These are phyloP conservation scores for Talinum fruticosum DNA, from an alignment of 148 eudicot genomes.

Conservation along the genomic window DNA sequence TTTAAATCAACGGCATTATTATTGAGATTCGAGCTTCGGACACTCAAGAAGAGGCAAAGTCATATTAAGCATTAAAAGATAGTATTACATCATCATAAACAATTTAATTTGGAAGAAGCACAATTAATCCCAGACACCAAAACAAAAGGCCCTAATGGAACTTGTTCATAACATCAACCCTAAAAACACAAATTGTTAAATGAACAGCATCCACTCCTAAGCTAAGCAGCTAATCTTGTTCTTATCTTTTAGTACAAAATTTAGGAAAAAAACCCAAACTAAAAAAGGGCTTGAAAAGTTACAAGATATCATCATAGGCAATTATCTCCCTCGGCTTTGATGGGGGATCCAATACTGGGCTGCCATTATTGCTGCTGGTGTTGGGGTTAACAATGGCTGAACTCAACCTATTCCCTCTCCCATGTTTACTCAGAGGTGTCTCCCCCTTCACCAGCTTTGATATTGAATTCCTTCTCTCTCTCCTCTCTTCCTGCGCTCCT, in stretches of 20 bases:
- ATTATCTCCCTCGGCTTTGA: conserved; percentile 69
- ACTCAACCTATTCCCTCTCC: conserved; percentile 65
- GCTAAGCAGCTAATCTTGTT: too few relatives aligned
- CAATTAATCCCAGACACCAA: too few relatives aligned
- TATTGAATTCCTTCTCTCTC: conserved; percentile 22
- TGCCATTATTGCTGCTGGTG: conserved; percentile 7
- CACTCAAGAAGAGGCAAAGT: too few relatives aligned
- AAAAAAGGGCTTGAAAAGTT: neutral
- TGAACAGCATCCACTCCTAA: too few relatives aligned
- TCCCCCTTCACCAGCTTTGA: conserved; percentile 63
- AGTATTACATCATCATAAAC: too few relatives aligned
- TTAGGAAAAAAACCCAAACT: neutral
- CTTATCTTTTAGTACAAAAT: conserved; percentile 4
- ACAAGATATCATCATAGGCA: conserved; percentile 88
- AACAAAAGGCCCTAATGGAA: neutral
- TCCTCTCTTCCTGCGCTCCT: conserved; percentile 33
- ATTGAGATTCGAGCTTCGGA: too few relatives aligned
- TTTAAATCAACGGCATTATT: too few relatives aligned
- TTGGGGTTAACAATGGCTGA: conserved; percentile 68
- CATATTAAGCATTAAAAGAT: too few relatives aligned
- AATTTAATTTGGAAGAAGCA: too few relatives aligned
- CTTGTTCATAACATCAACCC: neutral
- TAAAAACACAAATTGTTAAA: neutral
- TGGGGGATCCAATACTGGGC: conserved; percentile 30
- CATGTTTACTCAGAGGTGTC: conserved; percentile 66